Evolutionary conservation across 2,329 filamentous ascomycete genomes (phyloP), one percentile per base, ranked within the genome.

Genomic region (Colletotrichum higginsianum): DNA sequence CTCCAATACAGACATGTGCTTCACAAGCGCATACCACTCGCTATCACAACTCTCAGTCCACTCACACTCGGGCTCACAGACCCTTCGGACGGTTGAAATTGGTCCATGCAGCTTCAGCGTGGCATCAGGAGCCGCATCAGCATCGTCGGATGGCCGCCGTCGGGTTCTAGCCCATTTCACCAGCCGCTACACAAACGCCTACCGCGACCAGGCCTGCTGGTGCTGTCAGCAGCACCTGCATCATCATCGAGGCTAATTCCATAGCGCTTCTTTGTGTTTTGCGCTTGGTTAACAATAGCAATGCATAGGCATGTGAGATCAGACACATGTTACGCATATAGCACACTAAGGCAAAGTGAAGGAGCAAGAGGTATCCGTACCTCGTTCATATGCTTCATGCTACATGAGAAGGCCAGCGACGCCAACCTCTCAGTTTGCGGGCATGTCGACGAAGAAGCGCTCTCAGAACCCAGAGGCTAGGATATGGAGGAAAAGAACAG

Each of bases 1-100:
- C 30, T 44, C 56, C 55, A 42, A 46, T 67, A 68, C 23, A 46
- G 23, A 47, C 65, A 68, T 71, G 65, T 71, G 68, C 58, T 50
- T 38, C 52, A 63, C 50, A 68, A 62, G 65, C 52, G 58, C 65
- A 68, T 68, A 53, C 42, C 21, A 18, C 9, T 23, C 38, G 15
- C 30, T 15, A 53, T 42, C 21, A 18, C 15, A 40, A 63, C 49
- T 46, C 61, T 21, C 23, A 42, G 2, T 16, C 61, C n/a, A 13
- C 12, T n/a, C 8, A 35, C 38, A 16, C 30, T 38, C 44, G 44
- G 23, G 40, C 50, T 15, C 53, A 53, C 42, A 40, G 11, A 61
- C 52, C 35, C 35, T 38, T 56, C 23, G 21, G 53, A 23, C 66
- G 42, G 49, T 53, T 65, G 13, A 23, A 13, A 23, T 44, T 64